phyloP scores from a whole-genome alignment of 257 asterid genomes.

The Dorcoceras hygrometricum region DNA sequence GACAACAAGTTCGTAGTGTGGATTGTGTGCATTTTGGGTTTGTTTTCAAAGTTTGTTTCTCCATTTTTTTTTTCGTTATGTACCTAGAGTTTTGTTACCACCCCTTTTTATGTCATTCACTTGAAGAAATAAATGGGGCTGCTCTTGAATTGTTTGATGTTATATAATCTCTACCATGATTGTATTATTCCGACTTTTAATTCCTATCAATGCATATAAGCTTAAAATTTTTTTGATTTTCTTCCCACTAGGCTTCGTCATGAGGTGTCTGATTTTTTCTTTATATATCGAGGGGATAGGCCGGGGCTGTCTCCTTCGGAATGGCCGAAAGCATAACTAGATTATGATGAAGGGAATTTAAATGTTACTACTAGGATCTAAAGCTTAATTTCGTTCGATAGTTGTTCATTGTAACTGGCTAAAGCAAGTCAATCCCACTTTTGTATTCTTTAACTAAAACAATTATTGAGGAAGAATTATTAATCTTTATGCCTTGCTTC shows the following conservation, averaged over 20 bases:
- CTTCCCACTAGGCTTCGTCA: too few species aligned
- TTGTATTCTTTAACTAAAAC: neutral
- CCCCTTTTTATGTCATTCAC: constrained; percentile 33
- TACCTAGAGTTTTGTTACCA: constrained; percentile 55
- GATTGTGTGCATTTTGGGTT: constrained; percentile 29
- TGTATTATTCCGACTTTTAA: too few species aligned
- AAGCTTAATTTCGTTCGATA: neutral
- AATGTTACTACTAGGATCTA: neutral
- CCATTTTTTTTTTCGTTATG: constrained; percentile 52
- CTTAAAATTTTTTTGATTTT: neutral
- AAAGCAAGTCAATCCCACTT: neutral
- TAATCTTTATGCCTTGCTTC: constrained; percentile 33
- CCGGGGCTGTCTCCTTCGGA: too few species aligned
- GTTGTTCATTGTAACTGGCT: neutral
- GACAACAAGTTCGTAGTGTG: constrained; percentile 18
- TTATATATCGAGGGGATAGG: too few species aligned
- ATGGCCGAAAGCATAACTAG: too few species aligned
- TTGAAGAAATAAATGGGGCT: constrained; percentile 30
- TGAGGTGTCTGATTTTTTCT: too few species aligned
- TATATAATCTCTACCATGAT: neutral
- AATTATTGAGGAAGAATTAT: constrained; percentile 19
- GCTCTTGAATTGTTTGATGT: neutral
- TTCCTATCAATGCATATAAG: neutral
- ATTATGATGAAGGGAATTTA: too few species aligned
- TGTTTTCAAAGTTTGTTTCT: constrained; percentile 32